A percentile compares a stretch with the other conserved stretches of the same genome.
Evolutionary conservation across 2,329 filamentous ascomycete species (phyloP).

Genomic region (Apiospora koreana): DNA sequence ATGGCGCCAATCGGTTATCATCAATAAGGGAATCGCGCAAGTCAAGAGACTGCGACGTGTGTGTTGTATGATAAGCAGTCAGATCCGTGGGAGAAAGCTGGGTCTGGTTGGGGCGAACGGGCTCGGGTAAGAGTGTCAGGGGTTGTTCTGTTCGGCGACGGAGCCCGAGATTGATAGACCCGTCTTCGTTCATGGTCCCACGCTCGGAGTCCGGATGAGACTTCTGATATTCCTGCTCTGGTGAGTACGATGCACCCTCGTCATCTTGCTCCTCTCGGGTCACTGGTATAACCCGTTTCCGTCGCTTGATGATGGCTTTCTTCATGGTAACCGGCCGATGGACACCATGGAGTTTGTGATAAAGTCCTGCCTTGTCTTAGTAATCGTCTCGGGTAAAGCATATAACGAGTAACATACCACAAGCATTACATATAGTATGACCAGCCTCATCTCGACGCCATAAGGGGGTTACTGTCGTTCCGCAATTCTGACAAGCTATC

Average conservation of each 20-base stretch:
- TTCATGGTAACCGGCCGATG: slow-evolving; percentile 98
- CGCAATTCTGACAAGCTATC: slow-evolving; percentile 95
- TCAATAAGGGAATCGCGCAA: slow-evolving; percentile 48
- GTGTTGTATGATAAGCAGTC: slow-evolving; percentile 52
- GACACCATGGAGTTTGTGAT: slow-evolving; percentile 93
- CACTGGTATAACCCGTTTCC: slow-evolving; percentile 91
- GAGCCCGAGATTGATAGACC: slow-evolving; percentile 63
- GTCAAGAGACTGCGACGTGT: slow-evolving; percentile 39
- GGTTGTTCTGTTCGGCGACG: slow-evolving; percentile 49
- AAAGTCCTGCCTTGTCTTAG: slow-evolving; percentile 65
- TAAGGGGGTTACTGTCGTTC: slow-evolving; percentile 91
- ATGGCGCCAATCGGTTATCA: slow-evolving; percentile 60
- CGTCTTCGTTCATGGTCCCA: slow-evolving; percentile 63
- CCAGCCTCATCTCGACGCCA: slow-evolving; percentile 94
- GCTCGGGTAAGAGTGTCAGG: slow-evolving; percentile 49
- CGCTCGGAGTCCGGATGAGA: slow-evolving; percentile 45
- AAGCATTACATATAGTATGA: slow-evolving; percentile 98
- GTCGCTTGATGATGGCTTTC: slow-evolving; percentile 92
- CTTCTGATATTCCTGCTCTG: slow-evolving; percentile 42
- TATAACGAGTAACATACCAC: slow-evolving; percentile 63
- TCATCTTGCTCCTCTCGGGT: slow-evolving; percentile 49
- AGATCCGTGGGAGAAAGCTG: slow-evolving; percentile 48
- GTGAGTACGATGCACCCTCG: slow-evolving; percentile 48
- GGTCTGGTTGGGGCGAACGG: slow-evolving; percentile 45
- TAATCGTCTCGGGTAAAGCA: background rate